Conservation (phyloP, 2,329 filamentous ascomycete species). For the Mycosphaerella sp. region DNA sequence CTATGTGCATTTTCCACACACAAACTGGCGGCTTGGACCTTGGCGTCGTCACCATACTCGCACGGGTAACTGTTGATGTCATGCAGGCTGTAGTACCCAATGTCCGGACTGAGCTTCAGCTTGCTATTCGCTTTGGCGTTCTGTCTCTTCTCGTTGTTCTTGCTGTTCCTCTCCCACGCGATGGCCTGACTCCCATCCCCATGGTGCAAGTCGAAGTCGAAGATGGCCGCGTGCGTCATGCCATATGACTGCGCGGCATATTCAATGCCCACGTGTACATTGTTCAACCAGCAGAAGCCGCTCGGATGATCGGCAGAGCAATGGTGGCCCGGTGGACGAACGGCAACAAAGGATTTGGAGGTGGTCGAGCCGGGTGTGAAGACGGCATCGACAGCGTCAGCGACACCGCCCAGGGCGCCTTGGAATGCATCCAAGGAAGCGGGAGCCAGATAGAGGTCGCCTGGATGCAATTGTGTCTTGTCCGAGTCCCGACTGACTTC, state of each 20-base stretch:
- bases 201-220: slow-evolving; percentile 88
- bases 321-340: slow-evolving; percentile 90
- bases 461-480: slow-evolving; percentile 67
- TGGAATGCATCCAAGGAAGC: slow-evolving; percentile 85
- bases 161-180: slow-evolving; percentile 80
- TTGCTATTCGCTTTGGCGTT: slow-evolving; percentile 28
- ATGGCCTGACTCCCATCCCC: slow-evolving; percentile 95
- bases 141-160: slow-evolving; percentile 43
- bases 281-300: slow-evolving; percentile 98
- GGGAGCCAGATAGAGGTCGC: slow-evolving; percentile 82
- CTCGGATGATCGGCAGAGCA: slow-evolving; percentile 85
- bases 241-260: slow-evolving; percentile 78
- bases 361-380: slow-evolving; percentile 49
- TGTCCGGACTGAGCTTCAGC: slow-evolving; percentile 37
- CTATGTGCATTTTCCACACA: slow-evolving; percentile 93
- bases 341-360: slow-evolving; percentile 73
- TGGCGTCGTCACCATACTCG: slow-evolving; percentile 86
- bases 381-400: slow-evolving; percentile 83
- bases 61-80: slow-evolving; percentile 99
- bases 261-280: slow-evolving; percentile 93
- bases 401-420: slow-evolving; percentile 84
- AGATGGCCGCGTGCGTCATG: slow-evolving; percentile 86
- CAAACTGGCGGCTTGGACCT: slow-evolving; percentile 86
- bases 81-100: slow-evolving; percentile 94
- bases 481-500: slow-evolving; percentile 60